phyloP scores from a whole-genome alignment of 2,329 filamentous ascomycete genomes.

The Phoma sp. region DNA sequence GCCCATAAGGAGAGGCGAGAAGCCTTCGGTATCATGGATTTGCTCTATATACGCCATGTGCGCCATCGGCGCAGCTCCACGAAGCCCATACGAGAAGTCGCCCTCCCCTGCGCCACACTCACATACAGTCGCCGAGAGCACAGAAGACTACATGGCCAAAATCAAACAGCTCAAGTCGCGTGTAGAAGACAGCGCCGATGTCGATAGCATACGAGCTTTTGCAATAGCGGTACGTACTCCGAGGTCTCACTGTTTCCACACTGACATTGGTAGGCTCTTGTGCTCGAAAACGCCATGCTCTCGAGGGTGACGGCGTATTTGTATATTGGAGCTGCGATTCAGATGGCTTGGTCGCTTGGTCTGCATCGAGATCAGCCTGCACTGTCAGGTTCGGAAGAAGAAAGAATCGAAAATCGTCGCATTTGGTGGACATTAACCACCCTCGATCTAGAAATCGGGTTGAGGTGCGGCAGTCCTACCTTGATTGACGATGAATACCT shows the following conservation, averaged over 20 bases:
- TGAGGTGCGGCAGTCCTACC: slow-evolving; percentile 44
- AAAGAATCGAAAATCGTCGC: slow-evolving; percentile 43
- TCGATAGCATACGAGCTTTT: slow-evolving; percentile 46
- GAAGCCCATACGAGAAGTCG: slow-evolving; percentile 30
- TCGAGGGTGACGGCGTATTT: slow-evolving; percentile 45
- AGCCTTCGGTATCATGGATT: slow-evolving; percentile 42
- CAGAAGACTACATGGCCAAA: slow-evolving; percentile 42
- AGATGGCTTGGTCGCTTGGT: slow-evolving; percentile 46
- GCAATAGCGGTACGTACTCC: slow-evolving; percentile 38
- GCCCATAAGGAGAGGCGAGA: slow-evolving; percentile 7
- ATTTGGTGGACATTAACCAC: slow-evolving; percentile 48
- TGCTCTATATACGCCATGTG: slow-evolving; percentile 47
- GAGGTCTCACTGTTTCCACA: fast-evolving
- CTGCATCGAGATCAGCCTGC: slow-evolving; percentile 45
- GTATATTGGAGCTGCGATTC: slow-evolving; percentile 45
- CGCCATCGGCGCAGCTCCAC: slow-evolving; percentile 39
- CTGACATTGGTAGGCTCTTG: slow-evolving; percentile 38
- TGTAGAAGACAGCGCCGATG: slow-evolving; percentile 45
- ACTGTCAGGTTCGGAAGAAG: slow-evolving; percentile 31
- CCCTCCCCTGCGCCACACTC: slow-evolving; percentile 27
- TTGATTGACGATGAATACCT: slow-evolving; percentile 43
- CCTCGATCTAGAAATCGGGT: slow-evolving; percentile 45
- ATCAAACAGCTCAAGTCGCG: slow-evolving; percentile 42
- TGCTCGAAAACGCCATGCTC: slow-evolving; percentile 40
- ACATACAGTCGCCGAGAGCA: slow-evolving; percentile 31